Percentiles rank a stretch among this genome's conserved stretches.
phyloP scores from a whole-genome alignment of 2,329 filamentous ascomycete genomes.

The Cladophialophora yegresii region DNA sequence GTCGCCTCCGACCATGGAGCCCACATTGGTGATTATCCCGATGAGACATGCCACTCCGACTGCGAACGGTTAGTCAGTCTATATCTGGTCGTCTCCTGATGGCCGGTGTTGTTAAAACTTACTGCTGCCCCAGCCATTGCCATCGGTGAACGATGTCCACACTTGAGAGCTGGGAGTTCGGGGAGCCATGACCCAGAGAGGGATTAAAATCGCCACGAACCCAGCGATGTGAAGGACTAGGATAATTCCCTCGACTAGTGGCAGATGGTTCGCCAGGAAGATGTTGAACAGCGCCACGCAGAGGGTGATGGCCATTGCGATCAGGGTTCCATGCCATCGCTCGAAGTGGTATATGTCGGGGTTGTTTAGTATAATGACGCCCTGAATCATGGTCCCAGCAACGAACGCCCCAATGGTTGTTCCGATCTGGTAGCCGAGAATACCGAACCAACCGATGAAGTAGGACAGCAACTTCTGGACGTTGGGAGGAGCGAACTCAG shows the following conservation, averaged over 20 bases:
- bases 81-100: constrained; percentile 31
- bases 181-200: constrained; percentile 39
- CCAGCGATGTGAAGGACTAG: constrained; percentile 41
- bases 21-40: constrained; percentile 46
- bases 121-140: constrained; percentile 45
- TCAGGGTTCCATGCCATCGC: constrained; percentile 40
- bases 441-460: constrained; percentile 42
- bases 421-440: constrained; percentile 41
- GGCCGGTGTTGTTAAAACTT: constrained; percentile 42
- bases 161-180: constrained; percentile 46
- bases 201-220: constrained; percentile 41
- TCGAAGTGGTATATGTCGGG: constrained; percentile 35
- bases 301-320: constrained; percentile 37
- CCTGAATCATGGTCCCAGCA: constrained; percentile 42
- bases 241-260: constrained; percentile 42
- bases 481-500: constrained; percentile 53
- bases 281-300: constrained; percentile 40
- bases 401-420: constrained; percentile 36
- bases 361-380: constrained; percentile 40
- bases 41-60: constrained; percentile 44
- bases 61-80: constrained; percentile 40
- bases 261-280: constrained; percentile 37
- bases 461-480: constrained; percentile 50
- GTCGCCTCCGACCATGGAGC: constrained; percentile 47
- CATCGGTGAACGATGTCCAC: constrained; percentile 51